phyloP scores from a whole-genome alignment of 73 alveolate species.

The Paramecium primaurelia region DNA sequence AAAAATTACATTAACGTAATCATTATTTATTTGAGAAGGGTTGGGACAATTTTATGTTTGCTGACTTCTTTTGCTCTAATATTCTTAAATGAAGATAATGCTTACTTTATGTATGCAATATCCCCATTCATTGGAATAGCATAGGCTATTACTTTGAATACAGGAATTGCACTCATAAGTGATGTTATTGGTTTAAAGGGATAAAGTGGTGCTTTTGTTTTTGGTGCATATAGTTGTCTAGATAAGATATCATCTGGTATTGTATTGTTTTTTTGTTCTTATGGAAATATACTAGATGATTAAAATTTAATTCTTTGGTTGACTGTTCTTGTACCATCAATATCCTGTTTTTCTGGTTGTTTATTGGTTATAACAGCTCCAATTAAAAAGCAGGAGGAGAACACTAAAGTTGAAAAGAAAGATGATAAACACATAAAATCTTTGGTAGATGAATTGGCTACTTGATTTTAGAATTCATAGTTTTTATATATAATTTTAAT shows the following conservation, averaged over 20 bases:
- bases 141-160: constrained; percentile 66
- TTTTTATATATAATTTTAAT: background rate
- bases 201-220: constrained; percentile 78
- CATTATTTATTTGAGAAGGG: background rate
- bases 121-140: constrained; percentile 68
- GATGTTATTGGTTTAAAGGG: constrained; percentile 82
- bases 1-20: constrained; percentile 54
- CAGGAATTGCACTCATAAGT: constrained; percentile 69
- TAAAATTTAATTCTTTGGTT: background rate
- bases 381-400: background rate
- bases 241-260: constrained; percentile 75
- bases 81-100: constrained; percentile 33
- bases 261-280: constrained; percentile 24
- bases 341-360: constrained; percentile 33
- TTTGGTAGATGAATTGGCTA: constrained; percentile 16
- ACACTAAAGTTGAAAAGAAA: background rate
- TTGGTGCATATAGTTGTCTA: constrained; percentile 76
- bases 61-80: background rate
- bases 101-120: constrained; percentile 59
- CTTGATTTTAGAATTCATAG: background rate
- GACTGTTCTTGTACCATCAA: constrained; percentile 49
- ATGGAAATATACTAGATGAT: constrained; percentile 17
- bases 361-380: constrained; percentile 27
- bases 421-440: background rate
- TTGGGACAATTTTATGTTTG: constrained; percentile 44